Evolutionary conservation across 148 eudicot species (phyloP), one percentile per base, ranked within the genome.

Genomic region (Fallopia convolvulus): DNA sequence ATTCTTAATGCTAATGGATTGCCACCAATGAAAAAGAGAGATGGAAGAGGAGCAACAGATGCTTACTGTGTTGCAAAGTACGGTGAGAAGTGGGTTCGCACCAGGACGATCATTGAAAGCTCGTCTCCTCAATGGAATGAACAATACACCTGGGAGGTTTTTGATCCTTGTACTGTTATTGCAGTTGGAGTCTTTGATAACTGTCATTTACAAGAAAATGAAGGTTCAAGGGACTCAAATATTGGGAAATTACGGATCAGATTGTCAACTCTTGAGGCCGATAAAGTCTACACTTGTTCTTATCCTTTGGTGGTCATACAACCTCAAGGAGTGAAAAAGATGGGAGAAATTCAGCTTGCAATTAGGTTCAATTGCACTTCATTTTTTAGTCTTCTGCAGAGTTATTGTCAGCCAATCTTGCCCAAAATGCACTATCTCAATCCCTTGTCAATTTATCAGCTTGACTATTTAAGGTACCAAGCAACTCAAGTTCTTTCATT

Each of bases 41-140:
- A 66, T 3, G 78, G 77, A 0, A 56, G 78, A 20, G 85, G 83
- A 58, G 74, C 80, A 30, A 79, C 85, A 4, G 85, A 83, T 70
- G 82, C 88, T 20, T 85, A 85, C 47, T 85, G 88, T 79, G 88
- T 85, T 11, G 88, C 88, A 8, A 85, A 85, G 74, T 85, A 85
- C 40, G 85, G 88, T 2, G 80, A 81, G 72, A 85, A 85, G 78
- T 85, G 88, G 88, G 80, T 81, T 5, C 68, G 88, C 9, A 83
- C 88, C 0, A 83, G 88, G 77, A 83, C 88, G 11, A 80, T 85
- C 17, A 74, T 76, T 1, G 79, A 81, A 46, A 85, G 82, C 77
- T 78, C 76, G 44, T 66, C 82, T 8, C 88, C 88, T 21, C 82
- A 83, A 6, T 85, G 88, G 85, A 83, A 85, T 32, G 88, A 85